phyloP scores from a whole-genome alignment of 441 rosid genomes.

The Theobroma grandiflorum region DNA sequence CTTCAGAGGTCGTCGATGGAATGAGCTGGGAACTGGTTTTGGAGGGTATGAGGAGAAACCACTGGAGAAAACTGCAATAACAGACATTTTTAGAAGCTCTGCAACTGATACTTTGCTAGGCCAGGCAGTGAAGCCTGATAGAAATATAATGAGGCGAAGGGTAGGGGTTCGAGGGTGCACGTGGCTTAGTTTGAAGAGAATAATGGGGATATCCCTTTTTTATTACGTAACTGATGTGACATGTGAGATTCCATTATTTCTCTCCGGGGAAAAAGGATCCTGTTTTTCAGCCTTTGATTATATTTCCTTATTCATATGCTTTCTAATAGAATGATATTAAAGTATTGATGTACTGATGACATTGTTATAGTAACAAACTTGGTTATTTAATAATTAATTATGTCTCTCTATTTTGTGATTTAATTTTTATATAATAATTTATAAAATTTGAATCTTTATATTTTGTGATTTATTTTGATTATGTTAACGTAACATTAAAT shows the following conservation, averaged over 20 bases:
- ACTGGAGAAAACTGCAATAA: constrained; percentile 41
- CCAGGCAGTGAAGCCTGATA: not conserved
- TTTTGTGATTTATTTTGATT: too few relatives aligned
- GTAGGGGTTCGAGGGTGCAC: not conserved
- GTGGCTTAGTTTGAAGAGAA: constrained; percentile 22
- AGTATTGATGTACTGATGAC: not conserved
- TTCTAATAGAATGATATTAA: not conserved
- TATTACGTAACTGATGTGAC: not conserved
- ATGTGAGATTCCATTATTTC: not conserved
- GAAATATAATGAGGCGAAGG: not conserved
- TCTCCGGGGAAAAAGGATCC: not conserved
- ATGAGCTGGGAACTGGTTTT: constrained; percentile 34
- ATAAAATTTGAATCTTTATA: too few relatives aligned
- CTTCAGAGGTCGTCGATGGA: constrained; percentile 32
- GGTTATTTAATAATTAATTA: not conserved
- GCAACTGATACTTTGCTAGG: not conserved
- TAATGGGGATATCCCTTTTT: too few relatives aligned
- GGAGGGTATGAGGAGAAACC: constrained; percentile 43
- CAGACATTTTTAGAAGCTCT: constrained; percentile 39
- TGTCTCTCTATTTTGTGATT: too few relatives aligned
- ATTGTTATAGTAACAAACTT: not conserved
- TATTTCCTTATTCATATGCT: not conserved
- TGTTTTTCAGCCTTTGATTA: not conserved
- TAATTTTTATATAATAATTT: too few relatives aligned
- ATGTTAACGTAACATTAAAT: too few relatives aligned